Percentiles rank a stretch among this genome's conserved stretches.
phyloP scores from a whole-genome alignment of 345 rosid species.

The Draba incana region DNA sequence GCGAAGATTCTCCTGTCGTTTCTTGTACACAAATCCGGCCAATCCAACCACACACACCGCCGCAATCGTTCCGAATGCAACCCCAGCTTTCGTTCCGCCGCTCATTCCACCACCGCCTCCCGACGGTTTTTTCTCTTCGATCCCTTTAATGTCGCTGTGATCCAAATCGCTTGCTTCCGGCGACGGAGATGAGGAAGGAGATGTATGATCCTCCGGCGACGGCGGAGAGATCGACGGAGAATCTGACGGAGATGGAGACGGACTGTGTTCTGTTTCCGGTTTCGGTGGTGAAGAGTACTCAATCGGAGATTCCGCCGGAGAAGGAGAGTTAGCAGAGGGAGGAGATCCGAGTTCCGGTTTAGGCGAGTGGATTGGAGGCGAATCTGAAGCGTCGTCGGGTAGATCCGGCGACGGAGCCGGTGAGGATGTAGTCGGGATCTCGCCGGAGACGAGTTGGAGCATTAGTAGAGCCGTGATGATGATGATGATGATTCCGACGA shows the following conservation, averaged over 20 bases:
- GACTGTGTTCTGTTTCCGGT: constrained; percentile 35
- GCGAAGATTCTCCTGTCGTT: constrained; percentile 63
- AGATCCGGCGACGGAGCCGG: constrained; percentile 44
- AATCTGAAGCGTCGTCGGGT: constrained; percentile 24
- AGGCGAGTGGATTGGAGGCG: constrained; percentile 27
- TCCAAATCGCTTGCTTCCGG: constrained; percentile 43
- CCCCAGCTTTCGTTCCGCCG: constrained; percentile 64
- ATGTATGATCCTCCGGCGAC: constrained; percentile 11
- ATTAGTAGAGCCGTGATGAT: constrained; percentile 6
- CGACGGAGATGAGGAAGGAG: constrained; percentile 33
- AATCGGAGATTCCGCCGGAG: no score
- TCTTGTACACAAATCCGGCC: constrained; percentile 62
- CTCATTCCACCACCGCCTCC: constrained; percentile 49
- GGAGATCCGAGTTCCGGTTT: constrained; percentile 21
- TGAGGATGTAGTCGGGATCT: constrained; percentile 16
- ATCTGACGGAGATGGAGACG: constrained; percentile 32
- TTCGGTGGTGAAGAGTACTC: constrained; percentile 31
- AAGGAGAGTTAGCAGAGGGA: no score
- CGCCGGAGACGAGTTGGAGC: constrained; percentile 32
- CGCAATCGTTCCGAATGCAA: constrained; percentile 49
- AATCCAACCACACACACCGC: constrained; percentile 51
- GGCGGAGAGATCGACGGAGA: constrained; percentile 34
- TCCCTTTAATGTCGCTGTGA: constrained; percentile 44
- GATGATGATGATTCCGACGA: constrained; percentile 15
- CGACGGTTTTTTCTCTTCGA: constrained; percentile 24